Conservation (phyloP, 805 yeast species). For the Wickerhamiella bombiphila region DNA sequence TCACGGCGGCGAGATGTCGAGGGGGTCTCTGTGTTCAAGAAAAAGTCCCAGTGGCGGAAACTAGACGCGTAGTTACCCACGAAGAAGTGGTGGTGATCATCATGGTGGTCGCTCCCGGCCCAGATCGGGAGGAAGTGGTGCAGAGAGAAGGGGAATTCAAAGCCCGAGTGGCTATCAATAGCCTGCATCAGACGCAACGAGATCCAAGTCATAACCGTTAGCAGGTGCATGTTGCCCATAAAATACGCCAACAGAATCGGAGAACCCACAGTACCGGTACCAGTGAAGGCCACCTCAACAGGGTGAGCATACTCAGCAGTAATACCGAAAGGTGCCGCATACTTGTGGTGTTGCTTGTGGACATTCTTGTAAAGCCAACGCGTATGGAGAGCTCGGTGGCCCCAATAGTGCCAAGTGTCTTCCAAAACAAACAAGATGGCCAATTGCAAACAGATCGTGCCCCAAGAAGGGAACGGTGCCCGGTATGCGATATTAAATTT, state of each 20-base stretch:
- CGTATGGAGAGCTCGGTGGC: constrained; percentile 79
- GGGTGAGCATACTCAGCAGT: constrained; percentile 99
- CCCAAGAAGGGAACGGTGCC: constrained; percentile 71
- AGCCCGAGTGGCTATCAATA: constrained; percentile 94
- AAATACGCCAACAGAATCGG: constrained; percentile 73
- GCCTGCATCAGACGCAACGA: constrained; percentile 85
- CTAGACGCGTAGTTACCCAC: constrained; percentile 90
- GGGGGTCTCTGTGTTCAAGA: constrained; percentile 63
- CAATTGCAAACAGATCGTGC: constrained; percentile 50
- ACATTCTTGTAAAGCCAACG: constrained; percentile 75
- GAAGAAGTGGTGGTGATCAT: constrained; percentile 90
- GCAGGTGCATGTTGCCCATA: constrained; percentile 65
- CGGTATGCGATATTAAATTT: constrained; percentile 58
- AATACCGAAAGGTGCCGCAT: constrained; percentile 94
- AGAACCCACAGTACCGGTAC: constrained; percentile 92
- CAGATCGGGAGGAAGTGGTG: constrained; percentile 87
- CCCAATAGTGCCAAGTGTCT: constrained; percentile 95
- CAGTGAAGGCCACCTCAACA: constrained; percentile 75
- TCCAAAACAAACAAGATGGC: constrained; percentile 69
- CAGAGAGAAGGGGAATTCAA: constrained; percentile 93
- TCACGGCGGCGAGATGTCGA: constrained; percentile 35
- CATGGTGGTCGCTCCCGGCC: constrained; percentile 99
- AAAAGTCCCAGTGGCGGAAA: constrained; percentile 91
- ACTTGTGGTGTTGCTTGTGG: constrained; percentile 95
- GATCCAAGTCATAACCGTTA: constrained; percentile 85